Conservation (phyloP, 129 eudicot species). For the Pulicaria dysenterica region DNA sequence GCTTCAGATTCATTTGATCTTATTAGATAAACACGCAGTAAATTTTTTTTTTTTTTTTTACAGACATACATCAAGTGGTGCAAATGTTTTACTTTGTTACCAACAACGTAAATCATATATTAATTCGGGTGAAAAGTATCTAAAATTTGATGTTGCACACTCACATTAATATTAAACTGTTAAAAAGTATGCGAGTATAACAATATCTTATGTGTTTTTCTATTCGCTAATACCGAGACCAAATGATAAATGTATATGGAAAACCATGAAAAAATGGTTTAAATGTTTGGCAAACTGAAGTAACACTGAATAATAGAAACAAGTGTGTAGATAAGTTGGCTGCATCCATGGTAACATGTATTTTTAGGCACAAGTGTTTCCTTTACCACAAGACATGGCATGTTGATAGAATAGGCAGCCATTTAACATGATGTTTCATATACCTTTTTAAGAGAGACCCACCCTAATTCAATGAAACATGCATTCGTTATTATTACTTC, state of each 20-base stretch:
- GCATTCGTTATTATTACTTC: not conserved
- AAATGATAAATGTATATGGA: too few species aligned
- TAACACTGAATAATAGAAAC: not conserved
- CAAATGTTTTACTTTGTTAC: not conserved
- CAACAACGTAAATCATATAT: not conserved
- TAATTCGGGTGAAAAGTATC: too few species aligned
- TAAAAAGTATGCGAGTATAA: too few species aligned
- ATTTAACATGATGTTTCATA: conserved; percentile 12
- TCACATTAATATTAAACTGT: too few species aligned
- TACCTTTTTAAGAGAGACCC: not conserved
- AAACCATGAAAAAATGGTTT: too few species aligned
- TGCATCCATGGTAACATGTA: conserved; percentile 6
- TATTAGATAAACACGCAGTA: not conserved
- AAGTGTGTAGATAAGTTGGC: not conserved
- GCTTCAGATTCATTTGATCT: conserved; percentile 9
- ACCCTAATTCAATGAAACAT: conserved; percentile 9
- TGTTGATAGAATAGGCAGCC: not conserved
- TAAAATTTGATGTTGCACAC: too few species aligned
- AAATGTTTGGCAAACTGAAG: not conserved
- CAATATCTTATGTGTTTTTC: too few species aligned
- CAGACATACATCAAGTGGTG: too few species aligned
- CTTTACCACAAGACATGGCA: conserved; percentile 16
- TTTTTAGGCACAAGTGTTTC: conserved; percentile 21
- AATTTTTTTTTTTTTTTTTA: not conserved
- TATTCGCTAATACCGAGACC: too few species aligned